Evolutionary conservation across 1,139 yeast species (phyloP), one percentile per base, ranked within the genome.

Genomic region (Magnusiomyces fungicola): DNA sequence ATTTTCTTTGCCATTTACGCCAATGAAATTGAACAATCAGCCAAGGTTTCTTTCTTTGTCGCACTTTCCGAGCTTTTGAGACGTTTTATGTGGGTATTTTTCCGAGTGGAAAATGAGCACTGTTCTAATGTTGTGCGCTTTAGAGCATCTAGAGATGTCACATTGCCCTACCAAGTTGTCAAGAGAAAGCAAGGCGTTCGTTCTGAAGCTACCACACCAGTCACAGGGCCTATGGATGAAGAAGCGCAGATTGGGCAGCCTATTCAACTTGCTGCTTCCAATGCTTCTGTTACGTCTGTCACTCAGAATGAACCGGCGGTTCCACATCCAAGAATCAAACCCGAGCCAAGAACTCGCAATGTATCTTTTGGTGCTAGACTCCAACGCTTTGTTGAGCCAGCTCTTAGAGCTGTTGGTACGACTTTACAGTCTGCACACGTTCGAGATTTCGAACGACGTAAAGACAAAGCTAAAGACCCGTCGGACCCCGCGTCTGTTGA

Each of bases 61-160:
- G 96, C 95, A 0, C 57, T 86, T 18, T 87, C 94, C 0, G 98
- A 92, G 65, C 68, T 88, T 2, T 25, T 84, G 2, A 74, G 98
- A 61, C 74, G 98, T 61, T 83, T 87, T 56, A 70, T 90, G 19
- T 92, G 98, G 98, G 74, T 85, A 7, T 77, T 85, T 50, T 83
- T 92, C 70, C 81, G 98, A 69, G 85, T 92, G 76, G 98, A 92
- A 61, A 92, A 92, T 66, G 97, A 92, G 67, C 98, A 92, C 67
- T 81, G 89, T 43, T 83, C 96, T 1, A 90, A 92, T 63, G 96
- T 89, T 12, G 79, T 78, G 48, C 69, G 87, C 45, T 86, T 83
- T 65, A 75, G 95, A 56, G 97, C 97, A 0, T 83, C 94, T 3
- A 79, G 94, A 53, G 96, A 90, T 55, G 71, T 88, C 3, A 87